phyloP scores from a whole-genome alignment of 345 rosid species.

The Eucalyptus polyanthemos region DNA sequence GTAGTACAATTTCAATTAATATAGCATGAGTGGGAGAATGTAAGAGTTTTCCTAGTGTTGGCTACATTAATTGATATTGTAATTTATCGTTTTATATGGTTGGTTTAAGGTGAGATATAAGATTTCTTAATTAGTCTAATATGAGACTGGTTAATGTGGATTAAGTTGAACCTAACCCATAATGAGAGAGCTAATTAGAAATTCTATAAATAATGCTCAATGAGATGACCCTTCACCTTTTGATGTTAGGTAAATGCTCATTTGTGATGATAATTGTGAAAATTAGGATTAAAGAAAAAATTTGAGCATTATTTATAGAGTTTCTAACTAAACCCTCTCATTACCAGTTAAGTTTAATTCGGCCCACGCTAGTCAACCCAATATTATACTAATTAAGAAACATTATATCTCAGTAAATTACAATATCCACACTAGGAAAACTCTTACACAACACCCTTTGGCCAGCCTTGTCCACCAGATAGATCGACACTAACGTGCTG shows the following conservation, averaged over 20 bases:
- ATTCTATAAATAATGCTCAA: too few species aligned
- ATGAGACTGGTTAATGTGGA: fast-evolving
- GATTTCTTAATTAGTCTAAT: too few species aligned
- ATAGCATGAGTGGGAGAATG: fast-evolving
- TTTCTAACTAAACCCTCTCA: fast-evolving
- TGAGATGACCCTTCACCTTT: fast-evolving
- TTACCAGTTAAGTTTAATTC: fast-evolving
- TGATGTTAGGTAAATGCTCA: too few species aligned
- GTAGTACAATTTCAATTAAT: too few species aligned
- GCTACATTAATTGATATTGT: too few species aligned
- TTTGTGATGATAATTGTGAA: too few species aligned
- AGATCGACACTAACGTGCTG: background rate
- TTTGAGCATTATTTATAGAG: fast-evolving
- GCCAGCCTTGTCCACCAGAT: background rate
- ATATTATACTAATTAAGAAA: too few species aligned
- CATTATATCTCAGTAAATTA: fast-evolving
- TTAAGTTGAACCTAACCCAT: fast-evolving
- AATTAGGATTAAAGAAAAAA: fast-evolving
- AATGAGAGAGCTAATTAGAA: fast-evolving
- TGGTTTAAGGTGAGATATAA: fast-evolving
- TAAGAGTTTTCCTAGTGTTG: fast-evolving
- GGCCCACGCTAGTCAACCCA: fast-evolving
- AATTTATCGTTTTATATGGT: fast-evolving
- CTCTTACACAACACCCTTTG: background rate
- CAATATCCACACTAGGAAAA: too few species aligned